phyloP scores from a whole-genome alignment of 2,329 filamentous ascomycete species.

The Fusarium piperis region DNA sequence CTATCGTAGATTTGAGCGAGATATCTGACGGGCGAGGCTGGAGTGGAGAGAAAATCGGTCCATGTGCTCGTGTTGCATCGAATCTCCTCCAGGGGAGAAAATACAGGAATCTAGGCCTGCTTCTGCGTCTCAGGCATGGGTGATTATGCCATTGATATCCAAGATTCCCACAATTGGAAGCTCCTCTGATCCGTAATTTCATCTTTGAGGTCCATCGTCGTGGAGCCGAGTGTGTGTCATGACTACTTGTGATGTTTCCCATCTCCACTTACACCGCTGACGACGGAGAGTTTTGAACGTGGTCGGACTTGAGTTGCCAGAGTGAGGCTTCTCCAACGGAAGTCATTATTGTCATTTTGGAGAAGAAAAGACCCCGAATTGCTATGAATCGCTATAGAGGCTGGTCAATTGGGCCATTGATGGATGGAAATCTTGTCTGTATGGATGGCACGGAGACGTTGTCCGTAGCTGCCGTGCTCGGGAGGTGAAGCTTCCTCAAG shows the following conservation, averaged over 20 bases:
- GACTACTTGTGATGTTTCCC: not conserved
- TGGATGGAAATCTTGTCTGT: not conserved
- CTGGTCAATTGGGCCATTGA: not conserved
- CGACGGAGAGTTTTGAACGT: not conserved
- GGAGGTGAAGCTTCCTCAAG: not conserved
- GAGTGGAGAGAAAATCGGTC: slow-evolving; percentile 13
- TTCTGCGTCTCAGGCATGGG: not conserved
- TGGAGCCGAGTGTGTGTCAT: slow-evolving; percentile 9
- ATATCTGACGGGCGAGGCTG: not conserved
- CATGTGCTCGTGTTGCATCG: slow-evolving; percentile 14
- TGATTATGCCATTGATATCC: slow-evolving; percentile 6
- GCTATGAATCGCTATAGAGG: not conserved
- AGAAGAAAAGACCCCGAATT: not conserved
- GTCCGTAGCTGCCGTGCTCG: slow-evolving; percentile 26
- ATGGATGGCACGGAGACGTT: slow-evolving; percentile 15
- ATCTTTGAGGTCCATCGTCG: not conserved
- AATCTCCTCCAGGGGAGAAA: not conserved
- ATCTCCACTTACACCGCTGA: slow-evolving; percentile 11
- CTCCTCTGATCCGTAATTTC: slow-evolving; percentile 11
- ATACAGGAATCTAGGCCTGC: not conserved
- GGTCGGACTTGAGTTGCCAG: not conserved
- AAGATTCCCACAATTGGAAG: slow-evolving; percentile 9
- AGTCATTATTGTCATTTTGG: not conserved
- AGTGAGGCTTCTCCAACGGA: slow-evolving; percentile 6
- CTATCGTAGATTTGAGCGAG: slow-evolving; percentile 8